Base-by-base conservation (phyloP, 2,329 filamentous ascomycete species). In the Penicillium sclerotiorum region DNA sequence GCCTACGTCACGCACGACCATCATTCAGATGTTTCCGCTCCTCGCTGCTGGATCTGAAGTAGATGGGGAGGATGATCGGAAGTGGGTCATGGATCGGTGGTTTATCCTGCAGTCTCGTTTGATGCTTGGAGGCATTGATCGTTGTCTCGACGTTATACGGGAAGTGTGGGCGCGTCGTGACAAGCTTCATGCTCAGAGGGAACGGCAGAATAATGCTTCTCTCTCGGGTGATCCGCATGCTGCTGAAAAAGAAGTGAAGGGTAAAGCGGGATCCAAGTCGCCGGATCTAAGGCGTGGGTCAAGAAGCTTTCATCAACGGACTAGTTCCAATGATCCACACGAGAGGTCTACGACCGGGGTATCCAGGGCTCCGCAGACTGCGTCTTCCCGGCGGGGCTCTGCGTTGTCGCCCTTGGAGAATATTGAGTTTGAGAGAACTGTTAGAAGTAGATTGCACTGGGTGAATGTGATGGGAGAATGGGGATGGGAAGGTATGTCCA, bases 381-480 rank as follows among this genome's bases (percentile, higher is more conserved):
- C 60, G 28, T 45, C 53, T 36, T 43, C 58, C 20, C 59, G 66
- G 41, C 53, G 64, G 17, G 58, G 58, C 13, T 71, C 69, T 15
- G 53, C 66, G 36, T 53, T 70, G 57, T 63, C 67, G 0, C 56
- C 65, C 38, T 40, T 70, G 45, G 69, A 76, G 50, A 71, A 75
- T 35, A 73, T 83, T 53, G 80, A 85, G 52, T 74, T 74, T 46
- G 81, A 85, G 43, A 79, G 82, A 61, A 87, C 84, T 3, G 83
- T 88, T n/a, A 78, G 82, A 55, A 85, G 86, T 3, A 75, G 75
- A 38, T 69, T 86, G 61, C 86, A 89, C 68, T 89, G 86, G 86
- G 74, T 87, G 8, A 82, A 84, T 30, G 84, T 89, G 35, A 88
- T 88, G 86, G 80, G 80, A 54, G 85, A 88, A 58, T 87, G 83